These are phyloP conservation scores for Aurinia saxatilis DNA, from an alignment of 345 rosid species.

Conservation along the genomic window DNA sequence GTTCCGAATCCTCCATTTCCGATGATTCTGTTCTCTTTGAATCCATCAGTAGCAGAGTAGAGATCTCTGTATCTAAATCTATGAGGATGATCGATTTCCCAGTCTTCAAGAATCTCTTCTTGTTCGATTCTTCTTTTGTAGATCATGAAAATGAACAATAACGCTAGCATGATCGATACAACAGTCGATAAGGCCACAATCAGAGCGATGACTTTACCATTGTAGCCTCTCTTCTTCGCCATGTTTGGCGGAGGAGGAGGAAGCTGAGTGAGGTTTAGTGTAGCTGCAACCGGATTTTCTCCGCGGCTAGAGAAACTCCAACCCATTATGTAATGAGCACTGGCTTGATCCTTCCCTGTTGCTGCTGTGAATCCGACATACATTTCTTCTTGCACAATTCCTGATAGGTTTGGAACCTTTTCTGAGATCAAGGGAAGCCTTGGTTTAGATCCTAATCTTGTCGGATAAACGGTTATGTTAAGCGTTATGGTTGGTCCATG, in stretches of 20 bases:
- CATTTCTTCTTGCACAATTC: slow-evolving; percentile 28
- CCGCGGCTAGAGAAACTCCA: slow-evolving; percentile 50
- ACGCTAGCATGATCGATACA: slow-evolving; percentile 19
- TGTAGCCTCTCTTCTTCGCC: slow-evolving; percentile 1
- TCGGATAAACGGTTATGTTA: slow-evolving; percentile 37
- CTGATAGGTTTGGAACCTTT: background rate
- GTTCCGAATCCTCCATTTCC: slow-evolving; percentile 58
- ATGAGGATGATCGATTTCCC: slow-evolving; percentile 62
- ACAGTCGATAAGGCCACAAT: slow-evolving; percentile 30
- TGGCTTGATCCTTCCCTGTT: slow-evolving; percentile 33
- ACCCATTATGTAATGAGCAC: slow-evolving; percentile 58
- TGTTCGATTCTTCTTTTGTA: slow-evolving; percentile 32
- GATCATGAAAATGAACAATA: slow-evolving; percentile 19
- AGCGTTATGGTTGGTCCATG: slow-evolving; percentile 16
- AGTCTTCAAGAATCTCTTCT: slow-evolving; percentile 44
- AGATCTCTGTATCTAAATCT: slow-evolving; percentile 50
- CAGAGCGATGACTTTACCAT: slow-evolving; percentile 29
- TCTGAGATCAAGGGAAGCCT: slow-evolving; percentile 18
- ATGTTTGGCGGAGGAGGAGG: slow-evolving; percentile 21
- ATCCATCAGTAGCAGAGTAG: slow-evolving; percentile 43
- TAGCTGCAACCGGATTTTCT: background rate
- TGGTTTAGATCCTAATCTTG: slow-evolving; percentile 14
- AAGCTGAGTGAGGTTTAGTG: slow-evolving; percentile 24
- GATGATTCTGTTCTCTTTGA: slow-evolving; percentile 36
- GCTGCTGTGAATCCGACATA: slow-evolving; percentile 60